These are phyloP conservation scores for Suillus plorans DNA, from an alignment of 768 basidiomycete genomes.

Conservation along the genomic window DNA sequence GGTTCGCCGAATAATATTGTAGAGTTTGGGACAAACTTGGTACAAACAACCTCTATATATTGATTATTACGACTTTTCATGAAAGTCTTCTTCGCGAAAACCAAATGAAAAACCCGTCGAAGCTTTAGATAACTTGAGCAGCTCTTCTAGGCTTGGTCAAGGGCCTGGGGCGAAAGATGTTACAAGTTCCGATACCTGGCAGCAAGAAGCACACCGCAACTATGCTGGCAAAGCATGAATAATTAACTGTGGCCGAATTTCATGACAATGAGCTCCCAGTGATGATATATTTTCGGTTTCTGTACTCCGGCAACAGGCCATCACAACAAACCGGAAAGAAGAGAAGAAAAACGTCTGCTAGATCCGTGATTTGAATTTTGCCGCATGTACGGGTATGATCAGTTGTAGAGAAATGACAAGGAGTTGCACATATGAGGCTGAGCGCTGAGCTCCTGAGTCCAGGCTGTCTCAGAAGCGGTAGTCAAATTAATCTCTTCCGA, in stretches of 20 bases:
- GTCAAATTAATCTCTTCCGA: neutral
- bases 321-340: neutral
- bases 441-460: neutral
- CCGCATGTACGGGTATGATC: neutral
- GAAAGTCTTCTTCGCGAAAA: neutral
- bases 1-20: neutral
- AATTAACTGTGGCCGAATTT: neutral
- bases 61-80: neutral
- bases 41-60: neutral
- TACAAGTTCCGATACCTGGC: neutral
- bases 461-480: neutral
- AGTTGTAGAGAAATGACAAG: no score
- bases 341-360: neutral
- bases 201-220: neutral
- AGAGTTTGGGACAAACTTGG: neutral
- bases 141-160: neutral
- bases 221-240: neutral
- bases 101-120: neutral
- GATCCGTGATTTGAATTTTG: neutral
- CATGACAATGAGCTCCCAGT: neutral
- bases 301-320: neutral
- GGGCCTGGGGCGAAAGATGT: neutral
- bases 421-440: neutral
- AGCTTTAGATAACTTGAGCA: neutral
- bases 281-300: neutral